Conservation (phyloP, 139 green algal genomes). For the Microglena sp. region DNA sequence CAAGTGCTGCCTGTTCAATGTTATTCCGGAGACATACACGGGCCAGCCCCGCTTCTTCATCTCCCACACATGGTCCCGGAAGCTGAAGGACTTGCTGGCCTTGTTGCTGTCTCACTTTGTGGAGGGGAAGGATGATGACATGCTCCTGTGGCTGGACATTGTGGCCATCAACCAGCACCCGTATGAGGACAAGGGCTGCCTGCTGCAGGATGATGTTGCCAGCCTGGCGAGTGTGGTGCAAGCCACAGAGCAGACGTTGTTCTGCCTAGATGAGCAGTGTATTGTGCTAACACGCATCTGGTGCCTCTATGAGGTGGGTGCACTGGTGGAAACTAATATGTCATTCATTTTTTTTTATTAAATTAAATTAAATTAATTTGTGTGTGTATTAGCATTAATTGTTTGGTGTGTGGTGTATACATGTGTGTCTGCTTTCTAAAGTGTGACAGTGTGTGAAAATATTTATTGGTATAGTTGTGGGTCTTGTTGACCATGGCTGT, state of each 20-base stretch:
- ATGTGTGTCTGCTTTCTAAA: too few relatives aligned
- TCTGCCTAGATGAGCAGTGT: slow-evolving; percentile 4
- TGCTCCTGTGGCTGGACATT: slow-evolving; percentile 6
- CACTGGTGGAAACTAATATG: too few relatives aligned
- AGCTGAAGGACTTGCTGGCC: neutral
- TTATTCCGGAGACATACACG: neutral
- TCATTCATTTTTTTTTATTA: too few relatives aligned
- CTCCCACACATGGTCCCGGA: slow-evolving; percentile 1
- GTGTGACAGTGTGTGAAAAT: too few relatives aligned
- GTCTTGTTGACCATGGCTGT: too few relatives aligned
- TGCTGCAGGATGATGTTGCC: slow-evolving; percentile 1
- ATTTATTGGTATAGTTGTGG: too few relatives aligned
- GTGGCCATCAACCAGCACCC: slow-evolving; percentile 9
- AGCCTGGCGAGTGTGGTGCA: slow-evolving; percentile 2
- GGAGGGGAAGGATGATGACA: too few relatives aligned
- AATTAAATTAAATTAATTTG: too few relatives aligned
- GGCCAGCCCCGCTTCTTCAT: neutral
- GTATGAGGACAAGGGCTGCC: slow-evolving; percentile 1
- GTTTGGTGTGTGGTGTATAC: too few relatives aligned
- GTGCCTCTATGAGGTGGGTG: slow-evolving; percentile 12
- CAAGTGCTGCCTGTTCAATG: slow-evolving; percentile 5
- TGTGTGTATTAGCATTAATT: too few relatives aligned
- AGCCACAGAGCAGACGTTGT: slow-evolving; percentile 1
- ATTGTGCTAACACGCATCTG: slow-evolving; percentile 9
- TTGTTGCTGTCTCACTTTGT: neutral